Conservation (phyloP, 208 protist species). For the Leishmania lainsoni region DNA sequence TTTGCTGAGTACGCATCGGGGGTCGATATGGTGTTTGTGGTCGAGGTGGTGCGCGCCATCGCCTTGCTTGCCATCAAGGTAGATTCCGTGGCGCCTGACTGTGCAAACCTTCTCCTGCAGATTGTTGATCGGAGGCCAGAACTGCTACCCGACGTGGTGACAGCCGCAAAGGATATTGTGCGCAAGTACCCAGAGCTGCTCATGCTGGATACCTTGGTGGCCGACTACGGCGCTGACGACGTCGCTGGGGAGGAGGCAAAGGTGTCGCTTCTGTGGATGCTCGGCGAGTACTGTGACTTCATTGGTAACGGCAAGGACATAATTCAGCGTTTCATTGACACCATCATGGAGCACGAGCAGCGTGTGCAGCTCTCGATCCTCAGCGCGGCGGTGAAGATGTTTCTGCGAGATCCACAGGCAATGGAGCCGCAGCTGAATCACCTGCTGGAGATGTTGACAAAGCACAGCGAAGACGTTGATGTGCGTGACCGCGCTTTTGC, state of each 20-base stretch:
- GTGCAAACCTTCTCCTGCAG: constrained; percentile 87
- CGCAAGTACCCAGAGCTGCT: constrained; percentile 83
- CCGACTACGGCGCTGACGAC: constrained; percentile 70
- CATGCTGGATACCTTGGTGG: constrained; percentile 70
- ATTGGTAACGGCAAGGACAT: constrained; percentile 96
- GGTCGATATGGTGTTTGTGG: constrained; percentile 98
- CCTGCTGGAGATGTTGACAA: constrained; percentile 71
- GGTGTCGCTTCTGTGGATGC: constrained; percentile 99
- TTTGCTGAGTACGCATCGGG: constrained; percentile 98
- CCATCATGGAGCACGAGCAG: constrained; percentile 86
- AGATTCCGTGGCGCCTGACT: constrained; percentile 93
- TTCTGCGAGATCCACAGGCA: constrained; percentile 90
- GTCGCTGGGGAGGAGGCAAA: constrained; percentile 98
- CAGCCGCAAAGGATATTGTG: constrained; percentile 85
- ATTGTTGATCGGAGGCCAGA: constrained; percentile 59
- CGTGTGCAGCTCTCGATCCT: constrained; percentile 92
- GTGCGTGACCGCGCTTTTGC: constrained; percentile 98
- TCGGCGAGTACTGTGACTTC: constrained; percentile 98
- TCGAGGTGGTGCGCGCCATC: constrained; percentile 96
- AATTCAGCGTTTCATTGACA: constrained; percentile 96
- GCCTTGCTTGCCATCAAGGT: constrained; percentile 98
- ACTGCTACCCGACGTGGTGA: constrained; percentile 73
- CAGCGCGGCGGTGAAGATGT: constrained; percentile 98
- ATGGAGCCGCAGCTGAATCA: constrained; percentile 76
- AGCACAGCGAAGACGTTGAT: constrained; percentile 97